Conservation (phyloP, 78 protist species). For the Dictyostelium citrinum region DNA sequence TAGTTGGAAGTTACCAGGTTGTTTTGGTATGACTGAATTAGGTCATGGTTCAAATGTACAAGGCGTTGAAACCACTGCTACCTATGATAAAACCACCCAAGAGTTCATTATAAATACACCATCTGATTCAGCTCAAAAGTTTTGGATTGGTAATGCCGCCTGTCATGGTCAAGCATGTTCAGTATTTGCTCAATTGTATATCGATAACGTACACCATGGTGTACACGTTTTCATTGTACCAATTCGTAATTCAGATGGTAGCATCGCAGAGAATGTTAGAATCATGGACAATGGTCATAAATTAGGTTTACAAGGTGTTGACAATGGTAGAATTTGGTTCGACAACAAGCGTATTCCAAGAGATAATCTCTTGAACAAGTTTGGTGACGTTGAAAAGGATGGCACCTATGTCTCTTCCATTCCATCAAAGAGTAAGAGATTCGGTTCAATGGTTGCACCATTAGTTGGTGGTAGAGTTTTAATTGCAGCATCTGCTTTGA, state of each 20-base stretch:
- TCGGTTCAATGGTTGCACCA: constrained; percentile 77
- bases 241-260: constrained; percentile 64
- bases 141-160: constrained; percentile 92
- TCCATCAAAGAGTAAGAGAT: constrained; percentile 46
- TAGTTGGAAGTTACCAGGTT: constrained; percentile 64
- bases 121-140: constrained; percentile 87
- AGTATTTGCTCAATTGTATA: constrained; percentile 80
- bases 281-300: constrained; percentile 79
- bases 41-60: constrained; percentile 86
- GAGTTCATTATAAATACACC: constrained; percentile 79
- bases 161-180: constrained; percentile 78
- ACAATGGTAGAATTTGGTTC: constrained; percentile 84
- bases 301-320: constrained; percentile 81
- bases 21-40: constrained; percentile 85
- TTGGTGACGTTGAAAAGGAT: constrained; percentile 78
- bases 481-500: constrained; percentile 41
- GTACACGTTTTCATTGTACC: constrained; percentile 87
- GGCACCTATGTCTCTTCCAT: constrained; percentile 69
- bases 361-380: constrained; percentile 77
- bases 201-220: constrained; percentile 74
- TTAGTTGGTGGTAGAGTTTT: constrained; percentile 80
- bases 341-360: constrained; percentile 86
- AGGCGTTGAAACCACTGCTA: constrained; percentile 90
- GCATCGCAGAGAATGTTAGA: constrained; percentile 27
- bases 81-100: constrained; percentile 78